Base-by-base conservation (phyloP, 495 filamentous ascomycete species). In the Xylaria scruposa region DNA sequence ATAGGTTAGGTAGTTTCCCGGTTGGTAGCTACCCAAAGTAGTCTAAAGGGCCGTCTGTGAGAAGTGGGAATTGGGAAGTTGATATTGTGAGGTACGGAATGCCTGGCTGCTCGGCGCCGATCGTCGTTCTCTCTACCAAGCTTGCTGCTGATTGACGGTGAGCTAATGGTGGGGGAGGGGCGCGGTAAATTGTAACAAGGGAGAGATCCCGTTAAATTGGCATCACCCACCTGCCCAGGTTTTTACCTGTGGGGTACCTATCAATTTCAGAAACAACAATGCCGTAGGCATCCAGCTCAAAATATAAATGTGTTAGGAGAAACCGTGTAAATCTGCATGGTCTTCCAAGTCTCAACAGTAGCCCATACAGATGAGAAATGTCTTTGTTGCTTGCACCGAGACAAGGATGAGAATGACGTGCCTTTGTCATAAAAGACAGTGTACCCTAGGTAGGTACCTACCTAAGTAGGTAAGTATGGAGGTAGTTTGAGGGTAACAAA, bases 111-210 rank as follows among this genome's bases (percentile, higher is more conserved):
- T 64, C 4, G 40, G 40, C 26, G 59, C 36, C 40, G 59, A 44
- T 44, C 54, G 17, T 36, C 21, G 64, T 29, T 29, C 21, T 70
- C 49, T 58, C 26, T 68, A 31, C 31, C 29, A 51, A 17, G 29
- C 29, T 31, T 38, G 62, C 51, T 59, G 38, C 19, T 65, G 42
- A 47, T 65, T 47, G 62, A 65, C 21, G 44, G 47, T 47, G 47
- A 67, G 46, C 73, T 67, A 75, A 65, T 67, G 65, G 54, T 59
- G 47, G 70, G 60, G 70, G 54, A 71, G 60, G 65, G 38, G 51
- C 70, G 56, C 70, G 40, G 56, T 47, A 63, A 54, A 31, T 40
- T 70, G 67, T 38, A 60, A 47, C 40, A 44, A 1, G 68, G 53
- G 62, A 59, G 42, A 54, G 15, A 65, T 15, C 38, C 31, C 44